phyloP scores from a whole-genome alignment of 2,329 filamentous ascomycete genomes.

The Cladosporium sp. region DNA sequence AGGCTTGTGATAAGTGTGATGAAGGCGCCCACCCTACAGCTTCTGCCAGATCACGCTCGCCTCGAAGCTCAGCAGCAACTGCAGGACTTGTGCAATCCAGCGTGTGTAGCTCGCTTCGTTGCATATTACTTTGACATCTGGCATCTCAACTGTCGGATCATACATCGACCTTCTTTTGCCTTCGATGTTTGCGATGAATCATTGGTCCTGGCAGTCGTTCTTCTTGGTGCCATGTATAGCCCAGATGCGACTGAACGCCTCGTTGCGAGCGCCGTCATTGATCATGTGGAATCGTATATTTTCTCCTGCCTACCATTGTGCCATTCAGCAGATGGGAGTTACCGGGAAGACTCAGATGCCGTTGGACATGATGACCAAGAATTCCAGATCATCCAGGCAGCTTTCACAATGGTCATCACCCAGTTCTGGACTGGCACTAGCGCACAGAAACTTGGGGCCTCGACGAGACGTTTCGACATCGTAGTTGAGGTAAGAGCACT shows the following conservation, averaged over 20 bases:
- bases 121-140: slow-evolving; percentile 1
- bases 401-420: neutral
- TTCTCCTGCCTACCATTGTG: neutral
- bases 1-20: neutral
- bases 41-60: neutral
- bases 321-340: neutral
- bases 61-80: neutral
- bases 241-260: slow-evolving; percentile 9
- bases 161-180: slow-evolving; percentile 10
- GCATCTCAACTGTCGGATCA: slow-evolving; percentile 14
- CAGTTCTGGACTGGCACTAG: neutral
- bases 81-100: neutral
- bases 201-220: slow-evolving; percentile 11
- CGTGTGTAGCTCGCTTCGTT: neutral
- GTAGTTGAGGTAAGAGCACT: neutral
- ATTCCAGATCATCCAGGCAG: neutral
- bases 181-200: neutral
- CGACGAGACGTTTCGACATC: neutral
- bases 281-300: neutral
- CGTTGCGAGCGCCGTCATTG: neutral
- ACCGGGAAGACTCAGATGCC: neutral
- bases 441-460: slow-evolving; percentile 13
- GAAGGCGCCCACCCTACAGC: neutral
- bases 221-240: slow-evolving; percentile 21
- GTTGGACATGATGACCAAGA: neutral